A percentile compares a stretch with the other conserved stretches of the same genome.
These are phyloP conservation scores for Peniophora sp. DNA, from an alignment of 1,284 basidiomycete genomes.

Conservation along the genomic window DNA sequence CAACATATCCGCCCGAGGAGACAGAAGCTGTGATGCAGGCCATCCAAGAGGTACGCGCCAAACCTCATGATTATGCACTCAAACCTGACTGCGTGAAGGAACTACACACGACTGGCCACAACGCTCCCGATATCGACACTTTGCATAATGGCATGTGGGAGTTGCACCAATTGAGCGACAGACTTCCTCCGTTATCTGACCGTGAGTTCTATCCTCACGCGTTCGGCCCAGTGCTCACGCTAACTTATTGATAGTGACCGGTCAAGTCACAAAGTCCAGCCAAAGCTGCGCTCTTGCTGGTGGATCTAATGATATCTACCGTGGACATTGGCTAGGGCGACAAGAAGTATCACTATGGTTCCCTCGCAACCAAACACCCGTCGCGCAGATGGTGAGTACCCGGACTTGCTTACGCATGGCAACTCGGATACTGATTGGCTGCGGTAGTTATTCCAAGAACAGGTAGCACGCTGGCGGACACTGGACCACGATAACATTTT, in stretches of 20 bases:
- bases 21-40: slow-evolving; percentile 31
- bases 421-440: slow-evolving; percentile 25
- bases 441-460: slow-evolving; percentile 15
- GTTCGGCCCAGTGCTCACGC: not conserved
- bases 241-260: slow-evolving; percentile 25
- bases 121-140: slow-evolving; percentile 20
- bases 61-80: not conserved
- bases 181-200: slow-evolving; percentile 31
- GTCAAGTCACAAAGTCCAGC: slow-evolving; percentile 27
- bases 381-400: slow-evolving; percentile 7
- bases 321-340: slow-evolving; percentile 30
- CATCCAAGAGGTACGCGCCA: slow-evolving; percentile 28
- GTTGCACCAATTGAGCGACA: slow-evolving; percentile 25
- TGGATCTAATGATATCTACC: slow-evolving; percentile 31
- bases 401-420: not conserved
- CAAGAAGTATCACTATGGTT: slow-evolving; percentile 17
- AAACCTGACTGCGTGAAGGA: slow-evolving; percentile 18
- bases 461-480: slow-evolving; percentile 35
- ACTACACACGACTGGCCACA: slow-evolving; percentile 25
- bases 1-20: slow-evolving; percentile 18
- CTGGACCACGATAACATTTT: slow-evolving; percentile 32
- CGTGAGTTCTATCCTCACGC: slow-evolving; percentile 19
- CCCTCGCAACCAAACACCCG: slow-evolving; percentile 8
- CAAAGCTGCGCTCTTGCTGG: slow-evolving; percentile 24
- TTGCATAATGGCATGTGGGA: slow-evolving; percentile 30